Conservation (phyloP, 1,284 basidiomycete species). For the Fistulina hepatica region DNA sequence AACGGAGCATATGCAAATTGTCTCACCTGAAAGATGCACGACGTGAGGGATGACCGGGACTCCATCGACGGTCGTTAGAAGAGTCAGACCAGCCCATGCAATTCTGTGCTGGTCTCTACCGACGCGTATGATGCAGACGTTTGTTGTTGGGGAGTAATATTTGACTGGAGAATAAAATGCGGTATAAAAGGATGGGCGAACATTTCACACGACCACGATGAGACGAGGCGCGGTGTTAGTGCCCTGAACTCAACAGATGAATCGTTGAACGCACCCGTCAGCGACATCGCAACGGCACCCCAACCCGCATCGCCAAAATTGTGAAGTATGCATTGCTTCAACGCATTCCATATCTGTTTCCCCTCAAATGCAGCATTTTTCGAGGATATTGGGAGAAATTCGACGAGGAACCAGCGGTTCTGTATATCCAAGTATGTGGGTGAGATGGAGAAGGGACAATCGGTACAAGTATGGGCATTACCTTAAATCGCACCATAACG, state of each 20-base stretch:
- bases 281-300: slow-evolving; percentile 60
- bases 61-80: slow-evolving; percentile 51
- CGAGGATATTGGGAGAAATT: slow-evolving; percentile 43
- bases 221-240: neutral
- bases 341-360: slow-evolving; percentile 40
- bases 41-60: slow-evolving; percentile 53
- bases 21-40: slow-evolving; percentile 61
- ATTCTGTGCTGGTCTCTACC: slow-evolving; percentile 62
- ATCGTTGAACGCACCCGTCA: slow-evolving; percentile 39
- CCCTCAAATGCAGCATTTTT: slow-evolving; percentile 10
- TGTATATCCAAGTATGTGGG: no score
- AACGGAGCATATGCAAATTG: slow-evolving; percentile 1
- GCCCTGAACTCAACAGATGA: neutral
- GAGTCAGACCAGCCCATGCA: slow-evolving; percentile 63
- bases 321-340: slow-evolving; percentile 57
- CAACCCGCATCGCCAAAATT: slow-evolving; percentile 75
- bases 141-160: slow-evolving; percentile 70
- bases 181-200: neutral
- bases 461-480: no score
- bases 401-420: slow-evolving; percentile 73
- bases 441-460: no score
- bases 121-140: slow-evolving; percentile 69
- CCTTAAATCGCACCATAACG: no score
- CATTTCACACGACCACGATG: neutral
- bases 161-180: slow-evolving; percentile 41